A percentile compares a stretch with the other conserved stretches of the same genome.
These are phyloP conservation scores for Beauveria sp. DNA, from an alignment of 2,329 filamentous ascomycete genomes.

Conservation along the genomic window DNA sequence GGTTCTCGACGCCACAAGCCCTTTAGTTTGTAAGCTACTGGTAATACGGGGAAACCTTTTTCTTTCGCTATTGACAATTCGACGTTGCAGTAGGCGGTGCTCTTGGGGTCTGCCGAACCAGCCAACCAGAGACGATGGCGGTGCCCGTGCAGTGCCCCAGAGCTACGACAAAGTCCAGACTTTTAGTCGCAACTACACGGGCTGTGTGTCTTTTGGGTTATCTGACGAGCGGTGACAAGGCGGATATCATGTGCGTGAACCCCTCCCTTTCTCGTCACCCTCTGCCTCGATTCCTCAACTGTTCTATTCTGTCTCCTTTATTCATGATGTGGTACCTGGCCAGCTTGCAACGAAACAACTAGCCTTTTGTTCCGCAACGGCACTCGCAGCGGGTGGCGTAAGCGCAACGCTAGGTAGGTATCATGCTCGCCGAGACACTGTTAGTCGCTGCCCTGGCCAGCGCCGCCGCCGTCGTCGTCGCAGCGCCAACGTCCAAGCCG, in stretches of 20 bases:
- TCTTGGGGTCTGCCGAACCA: background rate
- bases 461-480: background rate
- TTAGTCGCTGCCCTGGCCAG: background rate
- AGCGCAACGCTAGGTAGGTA: background rate
- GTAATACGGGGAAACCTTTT: too few relatives aligned
- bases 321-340: background rate
- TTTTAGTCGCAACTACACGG: background rate
- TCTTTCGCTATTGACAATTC: background rate
- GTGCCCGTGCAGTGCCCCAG: background rate
- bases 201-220: background rate
- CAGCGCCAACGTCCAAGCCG: background rate
- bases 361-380: background rate
- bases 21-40: background rate
- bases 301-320: background rate
- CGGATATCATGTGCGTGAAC: background rate
- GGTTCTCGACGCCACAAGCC: background rate
- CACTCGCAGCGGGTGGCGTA: background rate
- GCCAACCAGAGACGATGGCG: background rate
- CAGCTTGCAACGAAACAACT: too few relatives aligned
- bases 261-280: background rate
- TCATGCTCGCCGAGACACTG: background rate
- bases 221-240: background rate
- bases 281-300: background rate
- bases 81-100: background rate
- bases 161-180: background rate